These are phyloP conservation scores for Hericium rajendrae DNA, from an alignment of 768 basidiomycete genomes.

Conservation along the genomic window DNA sequence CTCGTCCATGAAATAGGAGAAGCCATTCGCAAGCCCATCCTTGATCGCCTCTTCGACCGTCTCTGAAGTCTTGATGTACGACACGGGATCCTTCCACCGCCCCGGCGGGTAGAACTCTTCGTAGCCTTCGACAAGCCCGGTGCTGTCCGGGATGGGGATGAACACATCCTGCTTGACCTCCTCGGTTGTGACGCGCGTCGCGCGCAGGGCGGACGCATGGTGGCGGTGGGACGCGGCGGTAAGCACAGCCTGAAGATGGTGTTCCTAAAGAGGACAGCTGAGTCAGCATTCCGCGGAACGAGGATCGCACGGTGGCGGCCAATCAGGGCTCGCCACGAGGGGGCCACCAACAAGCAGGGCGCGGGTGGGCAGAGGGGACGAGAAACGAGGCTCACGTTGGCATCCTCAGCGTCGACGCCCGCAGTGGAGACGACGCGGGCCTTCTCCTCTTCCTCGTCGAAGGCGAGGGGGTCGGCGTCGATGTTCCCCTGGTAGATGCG, in stretches of 20 bases:
- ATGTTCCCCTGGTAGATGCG: slow-evolving; percentile 74
- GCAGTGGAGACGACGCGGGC: slow-evolving; percentile 71
- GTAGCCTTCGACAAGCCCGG: slow-evolving; percentile 71
- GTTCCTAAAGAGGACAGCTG: slow-evolving; percentile 35
- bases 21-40: slow-evolving; percentile 58
- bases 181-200: slow-evolving; percentile 27
- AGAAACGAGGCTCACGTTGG: slow-evolving; percentile 60
- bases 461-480: slow-evolving; percentile 70
- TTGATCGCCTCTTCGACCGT: slow-evolving; percentile 71
- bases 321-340: slow-evolving; percentile 39
- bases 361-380: slow-evolving; percentile 23
- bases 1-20: slow-evolving; percentile 93
- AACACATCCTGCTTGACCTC: slow-evolving; percentile 45
- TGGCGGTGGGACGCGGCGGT: slow-evolving; percentile 45
- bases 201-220: slow-evolving; percentile 24
- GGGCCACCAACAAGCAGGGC: slow-evolving; percentile 33
- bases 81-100: slow-evolving; percentile 67
- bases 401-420: slow-evolving; percentile 88
- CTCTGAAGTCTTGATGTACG: slow-evolving; percentile 75
- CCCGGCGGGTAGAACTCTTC: slow-evolving; percentile 60
- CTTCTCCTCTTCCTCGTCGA: slow-evolving; percentile 84
- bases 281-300: slow-evolving; percentile 48
- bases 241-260: slow-evolving; percentile 48
- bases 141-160: slow-evolving; percentile 92
- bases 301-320: slow-evolving; percentile 34